A percentile compares a stretch with the other conserved stretches of the same genome.
phyloP scores from a whole-genome alignment of 1,284 basidiomycete genomes.

The Ustilago bromivora region DNA sequence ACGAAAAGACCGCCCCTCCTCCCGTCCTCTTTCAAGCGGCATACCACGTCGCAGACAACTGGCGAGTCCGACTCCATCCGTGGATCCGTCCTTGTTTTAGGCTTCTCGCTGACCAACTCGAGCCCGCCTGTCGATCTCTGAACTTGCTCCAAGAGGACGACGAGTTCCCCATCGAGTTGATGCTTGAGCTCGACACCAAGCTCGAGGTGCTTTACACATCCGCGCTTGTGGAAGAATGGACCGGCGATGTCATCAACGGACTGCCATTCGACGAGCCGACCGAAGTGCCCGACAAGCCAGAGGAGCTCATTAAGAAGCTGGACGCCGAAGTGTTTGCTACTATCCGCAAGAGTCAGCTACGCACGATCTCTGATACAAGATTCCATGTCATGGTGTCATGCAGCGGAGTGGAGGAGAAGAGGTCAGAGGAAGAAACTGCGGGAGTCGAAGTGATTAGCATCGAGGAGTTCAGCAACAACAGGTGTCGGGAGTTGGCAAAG shows the following conservation, averaged over 20 bases:
- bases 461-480: constrained; percentile 5
- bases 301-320: constrained; percentile 28
- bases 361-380: constrained; percentile 9
- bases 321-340: constrained; percentile 40
- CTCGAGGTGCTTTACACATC: constrained; percentile 27
- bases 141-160: constrained; percentile 20
- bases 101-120: constrained; percentile 34
- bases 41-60: constrained; percentile 20
- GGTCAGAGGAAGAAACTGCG: constrained; percentile 20
- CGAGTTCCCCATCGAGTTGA: constrained; percentile 35
- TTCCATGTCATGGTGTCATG: constrained; percentile 39
- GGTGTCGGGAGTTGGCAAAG: constrained; percentile 21
- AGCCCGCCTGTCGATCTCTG: constrained; percentile 32
- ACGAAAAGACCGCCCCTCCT: constrained; percentile 10
- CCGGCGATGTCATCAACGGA: constrained; percentile 21
- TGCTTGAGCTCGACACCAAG: constrained; percentile 33
- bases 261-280: constrained; percentile 40
- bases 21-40: constrained; percentile 26
- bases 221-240: constrained; percentile 28
- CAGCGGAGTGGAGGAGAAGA: constrained; percentile 1
- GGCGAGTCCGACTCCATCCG: constrained; percentile 38
- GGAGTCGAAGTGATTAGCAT: constrained; percentile 30
- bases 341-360: constrained; percentile 22
- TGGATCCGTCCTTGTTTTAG: constrained; percentile 39
- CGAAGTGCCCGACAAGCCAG: constrained; percentile 31